These are phyloP conservation scores for Irineochytrium annulatum DNA, from an alignment of 192 early-diverging fungal species.

Conservation along the genomic window DNA sequence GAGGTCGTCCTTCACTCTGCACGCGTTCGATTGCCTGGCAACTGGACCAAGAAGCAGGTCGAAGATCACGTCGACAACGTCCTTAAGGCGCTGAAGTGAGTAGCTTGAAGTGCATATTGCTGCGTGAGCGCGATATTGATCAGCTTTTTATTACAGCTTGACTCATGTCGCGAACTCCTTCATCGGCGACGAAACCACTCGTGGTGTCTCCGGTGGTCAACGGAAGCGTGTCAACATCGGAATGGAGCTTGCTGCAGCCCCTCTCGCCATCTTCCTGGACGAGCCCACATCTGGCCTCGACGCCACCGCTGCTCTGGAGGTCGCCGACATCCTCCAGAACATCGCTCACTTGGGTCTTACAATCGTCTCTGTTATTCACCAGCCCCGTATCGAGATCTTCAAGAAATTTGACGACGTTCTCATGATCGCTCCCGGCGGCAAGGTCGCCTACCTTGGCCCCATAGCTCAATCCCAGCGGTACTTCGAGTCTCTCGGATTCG, in stretches of 20 bases:
- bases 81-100: constrained; percentile 23
- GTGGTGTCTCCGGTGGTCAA: constrained; percentile 86
- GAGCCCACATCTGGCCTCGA: constrained; percentile 83
- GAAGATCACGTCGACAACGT: constrained; percentile 25
- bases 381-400: constrained; percentile 80
- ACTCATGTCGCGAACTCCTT: constrained; percentile 22
- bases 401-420: constrained; percentile 73
- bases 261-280: constrained; percentile 82
- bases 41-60: constrained; percentile 20
- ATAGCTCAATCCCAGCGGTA: constrained; percentile 15
- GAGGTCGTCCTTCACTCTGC: constrained; percentile 46
- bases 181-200: constrained; percentile 68
- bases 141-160: constrained; percentile 12
- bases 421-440: constrained; percentile 66
- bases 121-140: background rate
- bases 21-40: constrained; percentile 21
- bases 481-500: constrained; percentile 34
- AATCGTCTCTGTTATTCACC: constrained; percentile 79
- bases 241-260: constrained; percentile 77
- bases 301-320: constrained; percentile 61
- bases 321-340: constrained; percentile 69
- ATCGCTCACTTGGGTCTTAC: constrained; percentile 62
- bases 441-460: constrained; percentile 48
- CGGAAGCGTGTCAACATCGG: constrained; percentile 79
- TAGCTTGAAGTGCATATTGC: background rate